Percentiles rank a stretch among this genome's conserved stretches.
Conservation (phyloP, 345 rosid genomes). For the Camelina hispida region DNA sequence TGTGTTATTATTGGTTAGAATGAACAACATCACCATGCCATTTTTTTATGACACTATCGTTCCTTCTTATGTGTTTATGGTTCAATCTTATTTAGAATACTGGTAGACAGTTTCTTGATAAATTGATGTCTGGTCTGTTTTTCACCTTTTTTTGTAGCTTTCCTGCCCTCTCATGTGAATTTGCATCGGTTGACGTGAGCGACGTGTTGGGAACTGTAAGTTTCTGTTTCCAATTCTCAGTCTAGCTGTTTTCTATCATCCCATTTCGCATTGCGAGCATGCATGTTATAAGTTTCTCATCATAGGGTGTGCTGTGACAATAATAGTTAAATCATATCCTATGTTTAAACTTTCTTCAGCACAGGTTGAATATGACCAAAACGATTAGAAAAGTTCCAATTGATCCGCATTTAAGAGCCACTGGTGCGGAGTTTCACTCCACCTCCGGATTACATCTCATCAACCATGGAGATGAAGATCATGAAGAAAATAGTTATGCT, state of each 20-base stretch:
- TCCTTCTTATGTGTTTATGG: neutral
- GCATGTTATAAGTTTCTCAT: neutral
- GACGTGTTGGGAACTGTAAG: slow-evolving; percentile 97
- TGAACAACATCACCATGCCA: neutral
- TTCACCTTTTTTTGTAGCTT: slow-evolving; percentile 59
- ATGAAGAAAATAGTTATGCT: slow-evolving; percentile 57
- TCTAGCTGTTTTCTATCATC: slow-evolving; percentile 16
- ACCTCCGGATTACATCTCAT: slow-evolving; percentile 57
- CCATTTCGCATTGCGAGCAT: neutral
- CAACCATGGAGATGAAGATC: slow-evolving; percentile 84
- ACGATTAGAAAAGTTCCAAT: slow-evolving; percentile 79
- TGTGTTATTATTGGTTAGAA: neutral
- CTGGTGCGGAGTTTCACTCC: slow-evolving; percentile 76
- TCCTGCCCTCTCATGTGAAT: slow-evolving; percentile 97
- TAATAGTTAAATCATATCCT: neutral
- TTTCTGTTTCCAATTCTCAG: slow-evolving; percentile 32
- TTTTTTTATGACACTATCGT: neutral
- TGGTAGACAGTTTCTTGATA: neutral
- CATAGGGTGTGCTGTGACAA: neutral
- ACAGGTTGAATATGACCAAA: slow-evolving; percentile 95
- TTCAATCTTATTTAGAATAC: neutral
- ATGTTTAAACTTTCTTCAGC: slow-evolving; percentile 56
- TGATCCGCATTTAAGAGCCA: slow-evolving; percentile 66
- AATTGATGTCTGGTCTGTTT: neutral
- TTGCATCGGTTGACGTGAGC: slow-evolving; percentile 91